These are phyloP conservation scores for Ophiostoma novo-ulmi DNA, from an alignment of 2,329 filamentous ascomycete species.

Conservation along the genomic window DNA sequence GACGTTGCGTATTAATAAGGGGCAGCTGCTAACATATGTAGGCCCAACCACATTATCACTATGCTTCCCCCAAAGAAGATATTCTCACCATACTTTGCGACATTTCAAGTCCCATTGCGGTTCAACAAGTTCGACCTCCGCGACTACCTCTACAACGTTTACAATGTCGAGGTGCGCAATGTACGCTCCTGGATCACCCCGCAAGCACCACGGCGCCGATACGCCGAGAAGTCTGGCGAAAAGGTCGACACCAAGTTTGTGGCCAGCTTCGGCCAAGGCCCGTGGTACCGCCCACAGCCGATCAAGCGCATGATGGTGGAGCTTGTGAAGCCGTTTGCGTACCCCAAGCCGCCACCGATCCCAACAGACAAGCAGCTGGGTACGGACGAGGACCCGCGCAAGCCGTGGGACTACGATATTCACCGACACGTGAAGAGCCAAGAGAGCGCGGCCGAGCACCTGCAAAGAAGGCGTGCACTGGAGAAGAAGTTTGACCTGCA, in stretches of 20 bases:
- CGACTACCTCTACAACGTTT: slow-evolving; percentile 87
- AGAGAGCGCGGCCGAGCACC: slow-evolving; percentile 32
- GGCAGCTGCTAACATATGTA: slow-evolving; percentile 35
- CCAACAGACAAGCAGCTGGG: slow-evolving; percentile 32
- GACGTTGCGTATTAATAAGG: background rate
- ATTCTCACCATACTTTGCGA: slow-evolving; percentile 73
- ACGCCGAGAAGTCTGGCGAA: slow-evolving; percentile 37
- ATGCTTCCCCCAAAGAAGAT: slow-evolving; percentile 66
- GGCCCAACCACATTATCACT: slow-evolving; percentile 75
- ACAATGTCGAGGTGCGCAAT: slow-evolving; percentile 65
- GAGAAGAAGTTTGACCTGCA: slow-evolving; percentile 30
- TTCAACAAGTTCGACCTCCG: slow-evolving; percentile 96
- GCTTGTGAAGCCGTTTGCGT: slow-evolving; percentile 80
- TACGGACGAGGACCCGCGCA: slow-evolving; percentile 32
- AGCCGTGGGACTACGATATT: slow-evolving; percentile 59
- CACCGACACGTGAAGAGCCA: slow-evolving; percentile 36
- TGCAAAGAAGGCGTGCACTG: slow-evolving; percentile 31
- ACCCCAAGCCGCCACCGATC: slow-evolving; percentile 66
- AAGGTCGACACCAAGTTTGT: slow-evolving; percentile 6
- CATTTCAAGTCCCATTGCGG: slow-evolving; percentile 82
- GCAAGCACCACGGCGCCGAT: slow-evolving; percentile 53
- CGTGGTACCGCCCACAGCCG: slow-evolving; percentile 63
- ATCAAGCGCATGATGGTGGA: slow-evolving; percentile 95
- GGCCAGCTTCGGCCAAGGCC: slow-evolving; percentile 36
- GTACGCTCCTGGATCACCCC: slow-evolving; percentile 78